Percentiles rank a stretch among this genome's conserved stretches.
Evolutionary conservation across 257 asterid species (phyloP).

Genomic region (Leonotis leonurus): DNA sequence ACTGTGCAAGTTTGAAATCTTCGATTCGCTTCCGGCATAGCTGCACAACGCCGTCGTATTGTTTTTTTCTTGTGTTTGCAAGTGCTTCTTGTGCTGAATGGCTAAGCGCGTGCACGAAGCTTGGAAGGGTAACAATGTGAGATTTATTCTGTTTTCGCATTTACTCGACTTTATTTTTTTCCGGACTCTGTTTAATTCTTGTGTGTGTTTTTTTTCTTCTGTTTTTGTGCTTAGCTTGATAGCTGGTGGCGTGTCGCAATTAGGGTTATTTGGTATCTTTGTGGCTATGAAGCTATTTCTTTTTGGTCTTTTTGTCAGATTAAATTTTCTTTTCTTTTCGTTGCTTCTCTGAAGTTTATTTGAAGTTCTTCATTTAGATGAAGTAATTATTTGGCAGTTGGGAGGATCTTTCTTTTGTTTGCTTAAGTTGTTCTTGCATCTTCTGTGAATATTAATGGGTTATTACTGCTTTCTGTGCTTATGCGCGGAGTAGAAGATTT

Average conservation of each 20-base stretch:
- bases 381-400: constrained; percentile 17
- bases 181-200: constrained; percentile 17
- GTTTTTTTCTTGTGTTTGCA: constrained; percentile 4
- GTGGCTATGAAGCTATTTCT: background rate
- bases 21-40: constrained; percentile 54
- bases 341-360: background rate
- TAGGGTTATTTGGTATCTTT: constrained; percentile 8
- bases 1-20: constrained; percentile 43
- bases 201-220: background rate
- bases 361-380: background rate
- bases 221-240: constrained; percentile 16
- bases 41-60: constrained; percentile 20
- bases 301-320: constrained; percentile 6
- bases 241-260: constrained; percentile 10
- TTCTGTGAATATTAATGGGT: background rate
- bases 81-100: constrained; percentile 39
- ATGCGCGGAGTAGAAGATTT: background rate
- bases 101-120: constrained; percentile 87
- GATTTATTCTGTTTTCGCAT: constrained; percentile 24
- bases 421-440: constrained; percentile 3
- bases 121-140: constrained; percentile 97
- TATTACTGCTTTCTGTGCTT: background rate
- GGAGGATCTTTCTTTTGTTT: too few relatives aligned
- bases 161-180: constrained; percentile 10
- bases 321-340: background rate